Evolutionary conservation across 352 stramenopile genomes (phyloP), one percentile per base, ranked within the genome.

Genomic region (Phytophthora tentaculata): DNA sequence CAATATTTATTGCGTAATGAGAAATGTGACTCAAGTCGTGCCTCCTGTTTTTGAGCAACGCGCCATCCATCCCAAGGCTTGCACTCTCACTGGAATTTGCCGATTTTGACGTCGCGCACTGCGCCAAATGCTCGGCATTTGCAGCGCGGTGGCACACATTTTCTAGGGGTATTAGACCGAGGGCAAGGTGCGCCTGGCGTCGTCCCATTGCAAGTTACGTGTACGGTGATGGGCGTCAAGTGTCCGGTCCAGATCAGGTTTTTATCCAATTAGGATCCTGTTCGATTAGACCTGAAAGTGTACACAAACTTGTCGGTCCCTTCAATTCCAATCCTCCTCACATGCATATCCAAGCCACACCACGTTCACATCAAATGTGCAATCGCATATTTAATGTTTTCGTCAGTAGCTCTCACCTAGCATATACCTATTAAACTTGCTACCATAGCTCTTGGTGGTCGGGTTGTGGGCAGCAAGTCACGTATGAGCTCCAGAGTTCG

Each of bases 91-190:
- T 43, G 35, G 35, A 43, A 43, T n/a, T 43, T 14, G 35, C 32
- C 14, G 32, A 10, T 16, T 14, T 39, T 16, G 10, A n/a, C 12
- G 7, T 10, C 35, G 3, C 12, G 3, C 35, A 22, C 9, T 53
- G 48, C 51, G 16, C 49, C 26, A 32, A 35, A 35, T 35, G 22
- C 26, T 39, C 13, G 28, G 35, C 51, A 44, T 67, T 47, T 58
- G 43, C 49, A 67, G 62, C 62, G 26, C 13, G 22, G 63, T 67
- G 57, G 62, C 64, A 67, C 45, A 72, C 58, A 17, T 24, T 16
- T 23, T 22, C 24, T 26, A 50, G 55, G 26, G 56, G 28, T 22
- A 61, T 59, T 57, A 58, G 7, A 20, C 37, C 26, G 20, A 56
- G 20, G 19, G 51, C 32, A 37, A 35, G 43, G 13, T 55, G 56